Evolutionary conservation across 2,329 filamentous ascomycete genomes (phyloP).

Genomic region (Dissoconium aciculare): DNA sequence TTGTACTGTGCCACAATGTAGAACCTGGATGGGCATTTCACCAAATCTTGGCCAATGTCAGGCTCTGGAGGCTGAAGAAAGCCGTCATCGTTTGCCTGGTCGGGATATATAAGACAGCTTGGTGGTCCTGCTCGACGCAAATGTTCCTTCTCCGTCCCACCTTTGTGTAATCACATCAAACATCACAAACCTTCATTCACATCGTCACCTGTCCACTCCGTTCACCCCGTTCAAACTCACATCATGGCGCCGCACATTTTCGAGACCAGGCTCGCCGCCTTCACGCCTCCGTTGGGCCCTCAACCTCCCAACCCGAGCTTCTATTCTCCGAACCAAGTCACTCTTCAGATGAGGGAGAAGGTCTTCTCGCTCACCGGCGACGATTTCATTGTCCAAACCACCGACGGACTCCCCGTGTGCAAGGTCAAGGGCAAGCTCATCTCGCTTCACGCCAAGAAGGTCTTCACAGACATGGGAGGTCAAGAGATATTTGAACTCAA

Average conservation of each 20-base stretch:
- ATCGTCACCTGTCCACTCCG: no score
- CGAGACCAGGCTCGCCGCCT: conserved; percentile 10
- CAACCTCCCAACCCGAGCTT: conserved; percentile 15
- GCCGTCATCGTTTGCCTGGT: no score
- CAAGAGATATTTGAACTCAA: conserved; percentile 44
- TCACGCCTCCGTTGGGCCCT: conserved; percentile 20
- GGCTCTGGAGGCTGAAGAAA: no score
- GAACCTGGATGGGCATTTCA: no score
- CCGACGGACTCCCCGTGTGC: conserved; percentile 39
- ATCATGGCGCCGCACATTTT: conserved; percentile 7
- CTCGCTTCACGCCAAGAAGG: conserved; percentile 41
- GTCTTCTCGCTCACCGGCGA: conserved; percentile 48
- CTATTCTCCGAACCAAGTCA: conserved; percentile 23
- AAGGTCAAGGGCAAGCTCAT: conserved; percentile 42
- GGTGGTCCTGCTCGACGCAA: no score
- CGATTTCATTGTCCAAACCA: conserved; percentile 46
- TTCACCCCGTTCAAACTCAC: no score
- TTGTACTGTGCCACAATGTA: no score
- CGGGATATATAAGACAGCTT: no score
- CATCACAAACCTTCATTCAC: no score
- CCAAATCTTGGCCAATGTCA: no score
- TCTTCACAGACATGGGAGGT: conserved; percentile 38
- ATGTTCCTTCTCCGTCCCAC: no score
- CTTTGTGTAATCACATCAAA: no score
- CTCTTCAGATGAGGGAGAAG: conserved; percentile 44